phyloP scores from a whole-genome alignment of 192 early-diverging fungal genomes.

The Coemansia sp. region DNA sequence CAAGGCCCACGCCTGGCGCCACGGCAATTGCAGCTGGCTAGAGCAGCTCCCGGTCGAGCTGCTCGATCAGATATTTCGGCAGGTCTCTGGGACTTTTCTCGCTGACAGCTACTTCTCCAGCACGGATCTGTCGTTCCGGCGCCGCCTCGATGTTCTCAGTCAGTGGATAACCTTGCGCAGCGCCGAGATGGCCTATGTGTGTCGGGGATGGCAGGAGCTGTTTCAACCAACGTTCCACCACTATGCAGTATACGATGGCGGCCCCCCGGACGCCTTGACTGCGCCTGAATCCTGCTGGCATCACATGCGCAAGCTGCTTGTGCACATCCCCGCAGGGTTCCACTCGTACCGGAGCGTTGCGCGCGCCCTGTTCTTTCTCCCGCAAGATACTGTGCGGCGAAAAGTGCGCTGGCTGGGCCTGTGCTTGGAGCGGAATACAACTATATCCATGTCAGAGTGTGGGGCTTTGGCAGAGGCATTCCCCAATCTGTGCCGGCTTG shows the following conservation, averaged over 20 bases:
- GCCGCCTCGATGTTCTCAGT: background rate
- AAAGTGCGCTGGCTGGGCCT: conserved; percentile 13
- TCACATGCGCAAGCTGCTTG: conserved; percentile 6
- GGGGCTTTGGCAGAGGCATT: conserved; percentile 19
- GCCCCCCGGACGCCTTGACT: background rate
- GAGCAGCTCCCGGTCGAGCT: conserved; percentile 7
- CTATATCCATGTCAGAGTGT: conserved; percentile 20
- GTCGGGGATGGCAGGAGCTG: conserved; percentile 7
- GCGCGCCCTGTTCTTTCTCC: conserved; percentile 12
- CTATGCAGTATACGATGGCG: conserved; percentile 12
- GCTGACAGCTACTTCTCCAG: background rate
- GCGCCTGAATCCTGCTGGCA: background rate
- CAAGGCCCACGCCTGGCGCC: background rate
- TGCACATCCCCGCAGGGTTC: conserved; percentile 5
- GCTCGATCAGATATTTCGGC: conserved; percentile 5
- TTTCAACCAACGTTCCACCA: conserved; percentile 7
- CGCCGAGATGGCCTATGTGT: conserved; percentile 4
- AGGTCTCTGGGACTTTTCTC: conserved; percentile 6
- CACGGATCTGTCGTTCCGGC: too few species aligned
- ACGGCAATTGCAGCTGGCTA: background rate
- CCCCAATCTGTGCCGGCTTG: conserved; percentile 2
- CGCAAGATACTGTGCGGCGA: conserved; percentile 5
- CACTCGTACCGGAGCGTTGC: conserved; percentile 16
- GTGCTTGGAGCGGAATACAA: conserved; percentile 4
- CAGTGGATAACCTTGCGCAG: background rate